These are phyloP conservation scores for Astragalus glycyphyllos DNA, from an alignment of 306 rosid genomes.

Conservation along the genomic window DNA sequence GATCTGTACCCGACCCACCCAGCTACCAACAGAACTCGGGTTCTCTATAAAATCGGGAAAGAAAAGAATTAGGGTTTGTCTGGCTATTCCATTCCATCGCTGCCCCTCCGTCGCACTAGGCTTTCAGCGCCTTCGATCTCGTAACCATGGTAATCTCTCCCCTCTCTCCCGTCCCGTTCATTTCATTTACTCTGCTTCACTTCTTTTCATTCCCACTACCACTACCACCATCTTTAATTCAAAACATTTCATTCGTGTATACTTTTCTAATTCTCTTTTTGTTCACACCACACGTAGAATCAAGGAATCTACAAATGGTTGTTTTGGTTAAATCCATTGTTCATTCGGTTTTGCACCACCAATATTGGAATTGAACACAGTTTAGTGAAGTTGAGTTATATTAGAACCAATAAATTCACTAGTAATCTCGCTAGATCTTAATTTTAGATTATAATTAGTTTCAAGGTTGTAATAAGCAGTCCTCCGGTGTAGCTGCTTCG, in stretches of 20 bases:
- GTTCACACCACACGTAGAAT: neutral
- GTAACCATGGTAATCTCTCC: slow-evolving; percentile 43
- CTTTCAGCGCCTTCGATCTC: slow-evolving; percentile 31
- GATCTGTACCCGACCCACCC: slow-evolving; percentile 27
- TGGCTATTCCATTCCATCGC: slow-evolving; percentile 2
- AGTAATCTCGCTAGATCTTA: neutral
- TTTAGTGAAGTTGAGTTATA: neutral
- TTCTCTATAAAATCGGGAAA: neutral
- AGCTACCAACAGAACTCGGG: neutral
- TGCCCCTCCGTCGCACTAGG: neutral
- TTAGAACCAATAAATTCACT: neutral
- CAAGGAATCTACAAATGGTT: neutral
- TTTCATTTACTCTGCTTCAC: neutral
- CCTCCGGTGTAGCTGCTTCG: neutral
- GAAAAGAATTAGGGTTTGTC: slow-evolving; percentile 39
- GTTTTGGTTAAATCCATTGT: neutral
- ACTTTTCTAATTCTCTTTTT: neutral
- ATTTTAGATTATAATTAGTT: too few relatives aligned
- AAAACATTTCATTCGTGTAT: neutral
- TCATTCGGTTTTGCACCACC: neutral
- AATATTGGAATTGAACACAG: neutral
- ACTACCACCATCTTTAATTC: neutral
- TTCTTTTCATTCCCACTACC: neutral
- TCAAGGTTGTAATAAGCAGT: neutral
- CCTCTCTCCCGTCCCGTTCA: neutral